A percentile compares a stretch with the other conserved stretches of the same genome.
phyloP scores from a whole-genome alignment of 768 basidiomycete genomes.

The Kwoniella pini region DNA sequence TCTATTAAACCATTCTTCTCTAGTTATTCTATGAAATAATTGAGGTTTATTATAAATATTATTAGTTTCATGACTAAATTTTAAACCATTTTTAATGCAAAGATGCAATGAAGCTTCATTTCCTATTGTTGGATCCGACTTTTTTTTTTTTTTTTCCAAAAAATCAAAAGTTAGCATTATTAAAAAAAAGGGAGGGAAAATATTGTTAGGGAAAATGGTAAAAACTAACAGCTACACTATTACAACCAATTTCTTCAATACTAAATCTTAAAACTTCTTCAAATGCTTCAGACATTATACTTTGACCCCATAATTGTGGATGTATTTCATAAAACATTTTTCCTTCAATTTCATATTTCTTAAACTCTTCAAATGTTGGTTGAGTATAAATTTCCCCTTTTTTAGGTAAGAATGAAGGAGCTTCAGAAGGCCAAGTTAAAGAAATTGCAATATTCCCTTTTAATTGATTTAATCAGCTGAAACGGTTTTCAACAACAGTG shows the following conservation, averaged over 20 bases:
- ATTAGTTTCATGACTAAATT: conserved; percentile 24
- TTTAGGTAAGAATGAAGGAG: conserved; percentile 21
- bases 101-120: conserved; percentile 45
- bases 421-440: not conserved
- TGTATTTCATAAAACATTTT: conserved; percentile 51
- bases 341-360: conserved; percentile 20
- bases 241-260: conserved; percentile 47
- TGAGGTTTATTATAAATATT: conserved; percentile 37
- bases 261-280: conserved; percentile 46
- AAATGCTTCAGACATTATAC: conserved; percentile 48
- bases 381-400: conserved; percentile 25
- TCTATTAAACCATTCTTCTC: conserved; percentile 38
- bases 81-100: conserved; percentile 32
- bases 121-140: conserved; percentile 41
- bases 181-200: no score
- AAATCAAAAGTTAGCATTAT: no score
- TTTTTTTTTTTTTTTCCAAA: no score
- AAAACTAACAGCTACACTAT: conserved; percentile 26
- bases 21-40: conserved; percentile 36
- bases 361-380: conserved; percentile 29
- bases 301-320: conserved; percentile 50
- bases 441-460: conserved; percentile 44
- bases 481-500: no score
- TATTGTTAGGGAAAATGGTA: no score
- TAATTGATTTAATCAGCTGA: no score